Evolutionary conservation across 306 rosid genomes (phyloP), one percentile per base, ranked within the genome.

Genomic region (Lathyrus sativus): DNA sequence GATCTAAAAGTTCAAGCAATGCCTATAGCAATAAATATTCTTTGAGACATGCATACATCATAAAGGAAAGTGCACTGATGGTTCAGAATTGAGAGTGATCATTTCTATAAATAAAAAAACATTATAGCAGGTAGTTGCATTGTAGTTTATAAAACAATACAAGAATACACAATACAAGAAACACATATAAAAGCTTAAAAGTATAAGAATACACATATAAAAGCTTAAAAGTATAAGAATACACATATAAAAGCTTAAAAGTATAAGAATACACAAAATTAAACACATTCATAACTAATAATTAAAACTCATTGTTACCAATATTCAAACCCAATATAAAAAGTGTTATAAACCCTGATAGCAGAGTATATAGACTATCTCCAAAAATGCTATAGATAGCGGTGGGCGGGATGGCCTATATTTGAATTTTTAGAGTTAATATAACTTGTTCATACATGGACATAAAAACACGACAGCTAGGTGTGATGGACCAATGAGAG

Each of bases 1-100:
- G 96, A 85, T 90, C 98, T 75, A 93, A 79, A 67, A 93, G 88
- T 76, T 93, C 98, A 83, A 93, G 96, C 86, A 93, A 79, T 72
- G 93, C 91, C 97, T 90, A 67, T 10, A 59, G 28, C 73, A 63
- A 41, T 70, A 71, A 72, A 53, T 72, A 26, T 59, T 68, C 19
- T 26, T 39, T 28, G 69, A 74, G 63, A 73, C 62, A 43, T 38
- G 14, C 17, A n/a, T 11, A 45, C 62, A 13, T 4, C 39, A 43
- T 38, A 17, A 17, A 48, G 22, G 46, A 42, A 45, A 29, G 39
- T 5, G 68, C 15, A 8, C 17, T 29, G 7, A 67, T 61, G 65
- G 38, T 44, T 74, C 68, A 56, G 11, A 31, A n/a, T 38, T 66
- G 22, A 44, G 53, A 46, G 14, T 58, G 37, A 3, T 28, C 56